Base-by-base conservation (phyloP, 805 yeast genomes). In the Kluyveromyces aestuarii region DNA sequence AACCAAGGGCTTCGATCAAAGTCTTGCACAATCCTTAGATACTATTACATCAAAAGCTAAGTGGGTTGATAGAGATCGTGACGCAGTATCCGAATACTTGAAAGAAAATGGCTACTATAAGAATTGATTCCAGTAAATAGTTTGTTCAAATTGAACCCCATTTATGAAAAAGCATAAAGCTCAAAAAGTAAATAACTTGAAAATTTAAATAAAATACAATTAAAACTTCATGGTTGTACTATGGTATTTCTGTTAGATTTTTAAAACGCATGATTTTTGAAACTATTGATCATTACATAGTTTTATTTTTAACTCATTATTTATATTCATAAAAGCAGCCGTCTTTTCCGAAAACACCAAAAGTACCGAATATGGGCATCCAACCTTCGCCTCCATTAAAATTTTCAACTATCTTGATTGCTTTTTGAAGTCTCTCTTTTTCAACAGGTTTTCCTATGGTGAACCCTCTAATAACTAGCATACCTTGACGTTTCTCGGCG, bases 281-380 rank as follows among this genome's bases (percentile, higher is more conserved):
- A 30, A 30, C 14, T 30, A 10, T 13, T 30, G 11, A 30, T 30
- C 11, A 2, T n/a, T 37, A 37, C 2, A 11, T 37, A 37, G 11
- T 3, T 19, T 37, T 11, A 10, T 10, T 3, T 37, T 2, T 11
- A 2, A n/a, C 3, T 13, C 14, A 37, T 37, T 46, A 50, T 45
- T 60, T 61, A 44, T 60, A 67, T 55, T 71, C 72, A 60, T 84
- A 84, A 50, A 84, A 72, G 59, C 90, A 83, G 2, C 90, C 90
- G 62, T 84, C 91, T 27, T 63, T 69, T 13, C 88, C 90, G 74
- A 82, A 82, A 37, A 71, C 69, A 0, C 87, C 89, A 36, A 54
- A 57, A 0, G 81, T 67, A 6, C 75, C 75, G 3, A 76, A 68
- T 74, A 81, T 6, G 63, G 75, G 75, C 71, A 71, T 67, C 75